phyloP scores from a whole-genome alignment of 495 filamentous ascomycete species.

The Podospora bellae-mahoneyi region DNA sequence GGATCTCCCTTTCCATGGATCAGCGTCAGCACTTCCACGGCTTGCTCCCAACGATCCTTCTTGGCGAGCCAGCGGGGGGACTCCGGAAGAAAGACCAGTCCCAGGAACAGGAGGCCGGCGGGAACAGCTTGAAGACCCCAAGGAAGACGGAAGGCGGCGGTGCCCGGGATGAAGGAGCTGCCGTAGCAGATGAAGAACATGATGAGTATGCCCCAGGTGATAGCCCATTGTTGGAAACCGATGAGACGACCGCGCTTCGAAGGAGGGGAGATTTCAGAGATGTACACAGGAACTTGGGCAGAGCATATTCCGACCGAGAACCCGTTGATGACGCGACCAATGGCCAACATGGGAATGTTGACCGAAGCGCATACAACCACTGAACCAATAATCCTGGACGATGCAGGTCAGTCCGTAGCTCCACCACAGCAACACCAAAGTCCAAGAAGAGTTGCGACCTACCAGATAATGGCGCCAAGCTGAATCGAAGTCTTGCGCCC shows the following conservation, averaged over 20 bases:
- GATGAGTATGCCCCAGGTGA: slow-evolving; percentile 76
- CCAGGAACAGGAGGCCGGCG: slow-evolving; percentile 59
- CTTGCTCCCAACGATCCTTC: slow-evolving; percentile 72
- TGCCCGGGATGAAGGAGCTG: slow-evolving; percentile 58
- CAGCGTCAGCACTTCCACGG: slow-evolving; percentile 57
- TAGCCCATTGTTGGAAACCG: slow-evolving; percentile 72
- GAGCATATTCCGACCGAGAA: slow-evolving; percentile 73
- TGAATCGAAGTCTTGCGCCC: slow-evolving; percentile 68
- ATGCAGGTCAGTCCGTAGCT: neutral
- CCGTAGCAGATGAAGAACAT: slow-evolving; percentile 77
- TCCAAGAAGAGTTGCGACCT: slow-evolving; percentile 19
- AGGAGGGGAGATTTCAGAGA: slow-evolving; percentile 68
- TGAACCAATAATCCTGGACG: slow-evolving; percentile 52
- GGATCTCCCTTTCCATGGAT: slow-evolving; percentile 66
- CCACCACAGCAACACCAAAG: neutral
- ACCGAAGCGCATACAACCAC: slow-evolving; percentile 67
- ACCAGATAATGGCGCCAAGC: slow-evolving; percentile 63
- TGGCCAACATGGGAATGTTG: slow-evolving; percentile 69
- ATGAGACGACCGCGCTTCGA: slow-evolving; percentile 68
- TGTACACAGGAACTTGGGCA: slow-evolving; percentile 76
- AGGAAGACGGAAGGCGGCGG: slow-evolving; percentile 65
- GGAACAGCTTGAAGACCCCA: slow-evolving; percentile 78
- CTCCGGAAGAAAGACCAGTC: slow-evolving; percentile 65
- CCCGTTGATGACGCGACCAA: slow-evolving; percentile 75
- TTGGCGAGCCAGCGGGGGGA: slow-evolving; percentile 75